Evolutionary conservation across 495 filamentous ascomycete genomes (phyloP).

Genomic region (Xylaria scruposa): DNA sequence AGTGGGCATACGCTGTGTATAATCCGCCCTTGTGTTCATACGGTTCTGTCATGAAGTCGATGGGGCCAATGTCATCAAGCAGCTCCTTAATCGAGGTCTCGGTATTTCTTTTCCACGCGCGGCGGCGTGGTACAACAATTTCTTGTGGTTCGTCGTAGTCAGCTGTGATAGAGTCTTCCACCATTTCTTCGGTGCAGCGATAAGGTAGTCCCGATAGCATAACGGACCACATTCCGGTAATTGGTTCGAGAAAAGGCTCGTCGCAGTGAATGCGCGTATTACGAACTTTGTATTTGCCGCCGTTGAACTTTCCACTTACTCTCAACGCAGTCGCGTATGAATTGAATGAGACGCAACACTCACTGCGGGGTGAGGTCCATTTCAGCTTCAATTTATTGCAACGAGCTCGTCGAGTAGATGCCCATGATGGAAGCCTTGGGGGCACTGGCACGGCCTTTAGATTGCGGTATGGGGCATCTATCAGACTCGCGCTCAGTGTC

Average conservation of each 20-base stretch:
- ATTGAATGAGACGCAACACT: background rate
- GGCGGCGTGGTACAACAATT: background rate
- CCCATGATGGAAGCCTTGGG: constrained; percentile 8
- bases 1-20: background rate
- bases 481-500: background rate
- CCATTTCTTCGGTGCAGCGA: background rate
- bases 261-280: background rate
- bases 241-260: background rate
- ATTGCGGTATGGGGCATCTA: background rate
- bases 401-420: constrained; percentile 13
- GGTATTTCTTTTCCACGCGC: background rate
- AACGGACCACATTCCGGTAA: background rate
- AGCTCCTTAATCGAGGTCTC: background rate
- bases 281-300: background rate
- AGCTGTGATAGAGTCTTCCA: background rate
- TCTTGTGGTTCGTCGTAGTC: background rate
- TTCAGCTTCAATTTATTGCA: constrained; percentile 4
- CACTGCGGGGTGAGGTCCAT: background rate
- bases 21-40: background rate
- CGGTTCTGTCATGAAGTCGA: constrained; percentile 4
- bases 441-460: constrained; percentile 7
- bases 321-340: background rate
- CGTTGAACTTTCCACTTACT: background rate
- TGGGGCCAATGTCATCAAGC: background rate
- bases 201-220: background rate